Percentiles rank a stretch among this genome's conserved stretches.
phyloP scores from a whole-genome alignment of 371 early-diverging fungal species.

The Saksenaea vasiformis region DNA sequence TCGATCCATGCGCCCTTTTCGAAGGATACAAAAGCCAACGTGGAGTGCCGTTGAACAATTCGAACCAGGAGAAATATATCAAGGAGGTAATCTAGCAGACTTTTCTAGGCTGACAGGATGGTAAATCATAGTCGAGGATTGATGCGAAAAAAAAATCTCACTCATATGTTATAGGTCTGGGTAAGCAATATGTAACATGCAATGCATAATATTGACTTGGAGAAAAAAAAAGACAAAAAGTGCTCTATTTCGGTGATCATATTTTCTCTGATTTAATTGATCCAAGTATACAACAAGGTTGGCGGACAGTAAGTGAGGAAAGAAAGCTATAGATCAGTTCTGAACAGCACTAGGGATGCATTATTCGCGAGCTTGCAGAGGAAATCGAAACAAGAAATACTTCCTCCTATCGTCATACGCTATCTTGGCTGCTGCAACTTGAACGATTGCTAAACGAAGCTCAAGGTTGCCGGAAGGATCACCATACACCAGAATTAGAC shows the following conservation, averaged over 20 bases:
- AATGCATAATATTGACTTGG: neutral
- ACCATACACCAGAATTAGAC: constrained; percentile 33
- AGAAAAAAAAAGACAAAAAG: constrained; percentile 43
- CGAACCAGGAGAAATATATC: constrained; percentile 60
- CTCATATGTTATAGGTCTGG: constrained; percentile 5
- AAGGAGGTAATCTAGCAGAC: constrained; percentile 63
- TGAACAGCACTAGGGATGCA: constrained; percentile 46
- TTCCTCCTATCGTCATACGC: constrained; percentile 50
- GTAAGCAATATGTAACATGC: neutral
- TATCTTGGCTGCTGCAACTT: constrained; percentile 56
- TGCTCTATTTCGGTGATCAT: constrained; percentile 72
- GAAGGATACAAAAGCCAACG: constrained; percentile 46
- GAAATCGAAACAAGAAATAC: constrained; percentile 60
- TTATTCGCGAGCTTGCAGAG: constrained; percentile 60
- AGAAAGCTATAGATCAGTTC: neutral
- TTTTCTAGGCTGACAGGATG: constrained; percentile 64
- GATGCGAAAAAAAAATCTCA: neutral
- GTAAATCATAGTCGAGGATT: constrained; percentile 20
- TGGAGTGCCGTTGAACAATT: constrained; percentile 59
- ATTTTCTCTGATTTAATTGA: constrained; percentile 68
- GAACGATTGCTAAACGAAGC: constrained; percentile 61
- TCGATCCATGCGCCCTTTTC: constrained; percentile 57
- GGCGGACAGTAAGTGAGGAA: constrained; percentile 52
- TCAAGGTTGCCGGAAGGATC: constrained; percentile 41
- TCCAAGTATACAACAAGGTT: constrained; percentile 66